Base-by-base conservation (phyloP, 1,284 basidiomycete genomes). In the Cryptococcus hybrid region DNA sequence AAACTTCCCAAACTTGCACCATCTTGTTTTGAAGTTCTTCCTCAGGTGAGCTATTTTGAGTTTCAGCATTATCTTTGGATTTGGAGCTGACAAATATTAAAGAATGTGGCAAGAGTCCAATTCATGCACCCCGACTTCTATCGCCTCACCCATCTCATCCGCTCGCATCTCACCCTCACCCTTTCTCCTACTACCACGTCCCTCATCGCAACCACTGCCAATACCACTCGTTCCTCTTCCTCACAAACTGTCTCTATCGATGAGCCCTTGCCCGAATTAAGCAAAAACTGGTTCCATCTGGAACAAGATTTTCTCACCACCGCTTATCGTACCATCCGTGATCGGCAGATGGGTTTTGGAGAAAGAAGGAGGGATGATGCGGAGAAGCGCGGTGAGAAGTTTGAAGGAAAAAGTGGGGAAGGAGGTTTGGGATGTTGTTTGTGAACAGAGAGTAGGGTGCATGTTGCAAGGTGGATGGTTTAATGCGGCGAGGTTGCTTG, bases 331-430 rank as follows among this genome's bases (percentile, higher is more conserved):
- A 84, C 85, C 7, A 88, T 96, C 9, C 83, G 94, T 49, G 92
- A 95, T 68, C 82, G 91, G 40, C 94, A 97, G 78, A 93, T 96
- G 90, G 87, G 90, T 71, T 88, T 82, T 96, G 13, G 94, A 95
- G 69, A 82, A 87, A 54, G 92, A 96, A 70, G 92, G 97, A 74
- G 92, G 95, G 71, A 79, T 93, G 47, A 80, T 93, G 66, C 88
- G 84, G 75, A 91, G 91, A 71, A 83, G 88, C 7, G 90, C 90
- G 7, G 86, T 95, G 35, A 91, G 89, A 56, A 92, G 90, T 73
- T 79, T 98, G 55, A 85, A 91, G 43, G 88, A 87, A 35, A 90
- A 90, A 68, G 82, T 97, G 42, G 90, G 90, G 79, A 89, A 87
- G 66, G 94, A 97, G 71, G 93, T 91, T 12, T 92, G 87, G 68